Evolutionary conservation across 2,329 filamentous ascomycete genomes (phyloP).

Genomic region (Chalaropsis ovoidea): DNA sequence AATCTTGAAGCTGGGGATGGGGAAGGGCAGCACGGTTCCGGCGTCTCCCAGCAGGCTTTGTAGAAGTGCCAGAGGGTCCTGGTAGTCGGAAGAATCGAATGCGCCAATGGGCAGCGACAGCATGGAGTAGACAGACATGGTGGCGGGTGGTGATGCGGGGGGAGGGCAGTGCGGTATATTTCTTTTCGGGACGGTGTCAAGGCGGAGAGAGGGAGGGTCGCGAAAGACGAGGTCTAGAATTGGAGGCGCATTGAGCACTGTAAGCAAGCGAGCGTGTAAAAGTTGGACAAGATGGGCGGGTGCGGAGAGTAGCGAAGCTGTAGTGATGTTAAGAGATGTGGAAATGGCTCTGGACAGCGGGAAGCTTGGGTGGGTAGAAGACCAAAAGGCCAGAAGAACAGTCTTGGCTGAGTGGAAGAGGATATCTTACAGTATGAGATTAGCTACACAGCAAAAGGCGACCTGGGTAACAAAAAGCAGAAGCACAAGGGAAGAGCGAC

Average conservation of each 20-base stretch:
- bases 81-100: constrained; percentile 66
- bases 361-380: background rate
- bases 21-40: constrained; percentile 65
- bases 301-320: background rate
- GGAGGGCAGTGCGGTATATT: constrained; percentile 21
- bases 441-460: background rate
- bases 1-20: constrained; percentile 92
- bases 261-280: background rate
- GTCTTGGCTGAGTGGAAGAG: background rate
- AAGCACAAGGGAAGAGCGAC: background rate
- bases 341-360: background rate
- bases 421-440: background rate
- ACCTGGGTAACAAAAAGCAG: background rate
- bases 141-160: constrained; percentile 2
- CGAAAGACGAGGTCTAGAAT: background rate
- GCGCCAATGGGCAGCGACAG: constrained; percentile 84
- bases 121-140: constrained; percentile 59
- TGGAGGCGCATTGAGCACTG: background rate
- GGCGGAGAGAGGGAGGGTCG: background rate
- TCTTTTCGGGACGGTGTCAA: background rate
- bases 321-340: background rate
- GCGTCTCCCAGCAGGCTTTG: constrained; percentile 63
- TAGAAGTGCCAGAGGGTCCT: constrained; percentile 71
- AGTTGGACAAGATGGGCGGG: background rate
- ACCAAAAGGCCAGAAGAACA: background rate